A percentile compares a stretch with the other conserved stretches of the same genome.
These are phyloP conservation scores for Phytopythium aichiense DNA, from an alignment of 352 stramenopile species.

Conservation along the genomic window DNA sequence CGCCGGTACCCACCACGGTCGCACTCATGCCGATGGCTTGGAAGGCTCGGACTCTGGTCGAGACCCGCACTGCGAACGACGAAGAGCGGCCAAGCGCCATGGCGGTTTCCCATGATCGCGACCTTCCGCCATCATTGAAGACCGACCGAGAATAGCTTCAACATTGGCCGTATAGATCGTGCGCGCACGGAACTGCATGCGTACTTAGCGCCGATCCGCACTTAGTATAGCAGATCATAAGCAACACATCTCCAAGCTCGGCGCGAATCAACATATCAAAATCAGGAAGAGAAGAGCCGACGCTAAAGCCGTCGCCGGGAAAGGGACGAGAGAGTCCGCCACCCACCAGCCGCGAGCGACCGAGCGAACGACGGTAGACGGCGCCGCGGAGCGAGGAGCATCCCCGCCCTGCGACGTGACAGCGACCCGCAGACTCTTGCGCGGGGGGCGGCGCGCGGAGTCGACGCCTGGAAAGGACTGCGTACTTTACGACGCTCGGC, in stretches of 20 bases:
- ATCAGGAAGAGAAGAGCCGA: too few relatives aligned
- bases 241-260: too few relatives aligned
- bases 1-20: not conserved
- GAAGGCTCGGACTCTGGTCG: too few relatives aligned
- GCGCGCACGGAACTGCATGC: too few relatives aligned
- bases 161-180: not conserved
- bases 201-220: too few relatives aligned
- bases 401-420: not conserved
- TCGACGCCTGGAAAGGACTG: not conserved
- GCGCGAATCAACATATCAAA: too few relatives aligned
- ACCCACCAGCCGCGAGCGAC: too few relatives aligned
- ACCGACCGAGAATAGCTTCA: conserved; percentile 1
- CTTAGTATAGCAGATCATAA: too few relatives aligned
- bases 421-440: not conserved
- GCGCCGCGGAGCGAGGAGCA: not conserved
- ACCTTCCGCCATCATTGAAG: not conserved
- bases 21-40: not conserved
- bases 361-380: not conserved
- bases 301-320: too few relatives aligned
- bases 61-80: not conserved
- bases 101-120: not conserved
- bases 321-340: too few relatives aligned
- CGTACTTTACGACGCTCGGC: not conserved
- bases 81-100: not conserved
- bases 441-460: not conserved